Percentiles rank a stretch among this genome's conserved stretches.
phyloP scores from a whole-genome alignment of 179 eudicot species.

The Drosera spatulata region DNA sequence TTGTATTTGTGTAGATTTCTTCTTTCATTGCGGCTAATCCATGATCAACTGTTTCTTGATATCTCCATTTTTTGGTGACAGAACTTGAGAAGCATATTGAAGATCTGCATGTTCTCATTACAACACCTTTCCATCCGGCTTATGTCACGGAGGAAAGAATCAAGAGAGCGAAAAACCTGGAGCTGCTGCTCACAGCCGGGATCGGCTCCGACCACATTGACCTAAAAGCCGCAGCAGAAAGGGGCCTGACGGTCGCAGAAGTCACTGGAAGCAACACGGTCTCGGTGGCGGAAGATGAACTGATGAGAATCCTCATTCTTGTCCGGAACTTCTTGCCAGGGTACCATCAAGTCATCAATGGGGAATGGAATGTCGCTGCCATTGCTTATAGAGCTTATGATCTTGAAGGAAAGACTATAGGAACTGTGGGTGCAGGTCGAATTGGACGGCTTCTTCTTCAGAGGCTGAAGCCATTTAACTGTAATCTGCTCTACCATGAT shows the following conservation, averaged over 20 bases:
- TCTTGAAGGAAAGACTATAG: slow-evolving; percentile 93
- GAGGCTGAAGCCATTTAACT: slow-evolving; percentile 81
- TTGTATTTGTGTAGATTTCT: too few relatives aligned
- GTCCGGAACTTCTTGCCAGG: slow-evolving; percentile 88
- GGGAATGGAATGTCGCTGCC: slow-evolving; percentile 94
- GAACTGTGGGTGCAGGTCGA: slow-evolving; percentile 92
- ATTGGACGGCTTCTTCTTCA: slow-evolving; percentile 86
- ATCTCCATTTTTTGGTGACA: slow-evolving; percentile 3
- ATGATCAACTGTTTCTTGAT: too few relatives aligned
- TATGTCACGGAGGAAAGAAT: slow-evolving; percentile 93
- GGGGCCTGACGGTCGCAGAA: slow-evolving; percentile 92
- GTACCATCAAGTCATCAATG: slow-evolving; percentile 59
- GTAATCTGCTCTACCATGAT: slow-evolving; percentile 92
- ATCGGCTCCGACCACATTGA: slow-evolving; percentile 96
- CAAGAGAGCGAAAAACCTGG: slow-evolving; percentile 74
- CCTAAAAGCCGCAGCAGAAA: slow-evolving; percentile 80
- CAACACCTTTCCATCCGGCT: slow-evolving; percentile 95
- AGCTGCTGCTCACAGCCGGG: slow-evolving; percentile 85
- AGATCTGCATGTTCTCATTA: slow-evolving; percentile 80
- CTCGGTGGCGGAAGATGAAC: slow-evolving; percentile 95
- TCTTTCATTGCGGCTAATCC: too few relatives aligned
- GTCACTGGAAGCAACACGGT: slow-evolving; percentile 94
- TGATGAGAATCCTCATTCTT: slow-evolving; percentile 89
- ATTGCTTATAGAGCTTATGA: slow-evolving; percentile 88
- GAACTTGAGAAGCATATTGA: slow-evolving; percentile 92